phyloP scores from a whole-genome alignment of 345 rosid species.

The Sonneratia caseolaris region DNA sequence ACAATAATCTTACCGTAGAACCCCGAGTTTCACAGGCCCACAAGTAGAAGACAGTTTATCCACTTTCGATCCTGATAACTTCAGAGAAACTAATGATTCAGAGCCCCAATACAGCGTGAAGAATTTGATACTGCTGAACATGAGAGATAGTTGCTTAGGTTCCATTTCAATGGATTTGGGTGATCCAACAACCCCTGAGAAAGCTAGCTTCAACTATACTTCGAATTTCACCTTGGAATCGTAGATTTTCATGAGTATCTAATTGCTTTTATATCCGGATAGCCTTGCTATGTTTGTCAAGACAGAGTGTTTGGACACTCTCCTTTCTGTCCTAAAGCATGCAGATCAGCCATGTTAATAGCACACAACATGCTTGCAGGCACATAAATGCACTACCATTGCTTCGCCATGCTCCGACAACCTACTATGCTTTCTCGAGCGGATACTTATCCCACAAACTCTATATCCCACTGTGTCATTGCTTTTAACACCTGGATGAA shows the following conservation, averaged over 20 bases:
- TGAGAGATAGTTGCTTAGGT: too few species aligned
- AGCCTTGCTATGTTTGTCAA: not conserved
- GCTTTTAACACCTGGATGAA: conserved; percentile 1
- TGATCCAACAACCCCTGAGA: too few species aligned
- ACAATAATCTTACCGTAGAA: not conserved
- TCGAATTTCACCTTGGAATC: not conserved
- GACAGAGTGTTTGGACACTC: not conserved
- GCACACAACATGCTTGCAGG: not conserved
- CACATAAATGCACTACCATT: not conserved
- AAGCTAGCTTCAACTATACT: not conserved
- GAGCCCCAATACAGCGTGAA: too few species aligned
- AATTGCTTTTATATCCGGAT: not conserved
- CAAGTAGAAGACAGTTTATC: conserved; percentile 4
- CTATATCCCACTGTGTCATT: not conserved
- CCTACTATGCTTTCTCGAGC: not conserved
- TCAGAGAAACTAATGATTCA: not conserved
- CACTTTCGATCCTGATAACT: not conserved
- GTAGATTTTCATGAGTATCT: not conserved
- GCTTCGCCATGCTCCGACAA: not conserved
- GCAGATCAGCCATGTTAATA: not conserved
- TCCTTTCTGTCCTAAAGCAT: not conserved
- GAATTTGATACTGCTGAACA: too few species aligned
- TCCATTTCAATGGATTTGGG: too few species aligned
- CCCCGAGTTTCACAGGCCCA: not conserved
- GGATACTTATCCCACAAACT: not conserved